Conservation (phyloP, 495 filamentous ascomycete species). For the Lophiostoma macrostomum region DNA sequence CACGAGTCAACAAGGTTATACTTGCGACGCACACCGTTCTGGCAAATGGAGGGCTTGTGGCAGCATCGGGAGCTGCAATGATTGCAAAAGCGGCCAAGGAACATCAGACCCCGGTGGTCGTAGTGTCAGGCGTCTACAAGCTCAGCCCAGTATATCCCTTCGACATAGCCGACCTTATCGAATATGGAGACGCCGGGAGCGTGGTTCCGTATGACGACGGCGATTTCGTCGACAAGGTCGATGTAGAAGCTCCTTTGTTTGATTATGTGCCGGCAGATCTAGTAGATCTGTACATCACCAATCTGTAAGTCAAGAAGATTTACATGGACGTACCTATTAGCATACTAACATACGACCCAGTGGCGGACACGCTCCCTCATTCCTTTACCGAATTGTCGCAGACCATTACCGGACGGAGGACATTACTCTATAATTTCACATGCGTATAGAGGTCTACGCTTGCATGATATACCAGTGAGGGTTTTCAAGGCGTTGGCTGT, state of each 20-base stretch:
- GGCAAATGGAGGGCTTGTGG: constrained; percentile 79
- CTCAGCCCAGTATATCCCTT: constrained; percentile 84
- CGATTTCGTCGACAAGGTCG: constrained; percentile 67
- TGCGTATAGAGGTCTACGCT: too few species aligned
- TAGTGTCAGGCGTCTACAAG: constrained; percentile 83
- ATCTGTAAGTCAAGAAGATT: constrained; percentile 70
- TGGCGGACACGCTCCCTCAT: constrained; percentile 53
- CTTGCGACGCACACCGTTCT: constrained; percentile 80
- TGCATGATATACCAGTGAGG: neutral
- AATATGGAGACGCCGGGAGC: constrained; percentile 73
- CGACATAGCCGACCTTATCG: constrained; percentile 70
- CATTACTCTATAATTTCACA: constrained; percentile 58
- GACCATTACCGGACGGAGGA: constrained; percentile 87
- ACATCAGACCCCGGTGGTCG: constrained; percentile 76
- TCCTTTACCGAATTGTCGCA: constrained; percentile 73
- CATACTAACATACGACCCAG: constrained; percentile 10
- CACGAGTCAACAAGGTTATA: constrained; percentile 89
- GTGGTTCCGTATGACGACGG: constrained; percentile 73
- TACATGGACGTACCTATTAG: neutral
- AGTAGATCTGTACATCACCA: constrained; percentile 87
- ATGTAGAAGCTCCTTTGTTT: constrained; percentile 74
- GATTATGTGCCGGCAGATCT: constrained; percentile 81
- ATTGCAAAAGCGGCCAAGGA: constrained; percentile 80
- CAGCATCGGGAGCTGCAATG: constrained; percentile 70
- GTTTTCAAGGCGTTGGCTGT: too few species aligned